A percentile compares a stretch with the other conserved stretches of the same genome.
These are phyloP conservation scores for Phytomonas sp. DNA, from an alignment of 208 protist species.

Conservation along the genomic window DNA sequence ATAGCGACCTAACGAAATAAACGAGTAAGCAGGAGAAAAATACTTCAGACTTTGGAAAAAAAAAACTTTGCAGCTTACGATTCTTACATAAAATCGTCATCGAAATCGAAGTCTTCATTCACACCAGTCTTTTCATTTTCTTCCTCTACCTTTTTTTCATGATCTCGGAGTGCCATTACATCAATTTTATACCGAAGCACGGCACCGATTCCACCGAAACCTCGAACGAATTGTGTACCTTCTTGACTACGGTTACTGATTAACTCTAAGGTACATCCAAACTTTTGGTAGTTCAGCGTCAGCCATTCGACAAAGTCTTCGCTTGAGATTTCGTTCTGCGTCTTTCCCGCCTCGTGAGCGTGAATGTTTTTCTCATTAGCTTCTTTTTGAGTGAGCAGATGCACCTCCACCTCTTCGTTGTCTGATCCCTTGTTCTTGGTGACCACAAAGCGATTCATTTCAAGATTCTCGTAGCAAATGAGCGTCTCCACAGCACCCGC, in stretches of 20 bases:
- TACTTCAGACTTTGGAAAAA: neutral
- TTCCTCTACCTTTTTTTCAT: slow-evolving; percentile 71
- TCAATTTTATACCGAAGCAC: slow-evolving; percentile 90
- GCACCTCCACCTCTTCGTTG: slow-evolving; percentile 51
- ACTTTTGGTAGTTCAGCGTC: slow-evolving; percentile 97
- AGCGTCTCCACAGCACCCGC: slow-evolving; percentile 97
- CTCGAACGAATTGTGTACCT: slow-evolving; percentile 96
- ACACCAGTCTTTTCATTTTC: slow-evolving; percentile 49
- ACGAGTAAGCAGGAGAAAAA: slow-evolving; percentile 6
- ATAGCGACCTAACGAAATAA: slow-evolving; percentile 12
- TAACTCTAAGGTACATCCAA: slow-evolving; percentile 94
- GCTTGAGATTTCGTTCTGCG: slow-evolving; percentile 85
- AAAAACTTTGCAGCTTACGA: neutral
- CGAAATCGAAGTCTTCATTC: slow-evolving; percentile 84
- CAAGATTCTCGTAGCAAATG: slow-evolving; percentile 98
- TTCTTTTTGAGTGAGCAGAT: slow-evolving; percentile 66
- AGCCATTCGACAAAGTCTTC: slow-evolving; percentile 98
- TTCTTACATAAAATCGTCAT: slow-evolving; percentile 87
- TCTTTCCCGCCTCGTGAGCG: slow-evolving; percentile 71
- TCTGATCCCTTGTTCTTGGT: slow-evolving; percentile 76
- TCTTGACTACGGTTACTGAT: slow-evolving; percentile 94
- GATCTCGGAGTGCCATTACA: slow-evolving; percentile 80
- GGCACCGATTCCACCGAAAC: slow-evolving; percentile 97
- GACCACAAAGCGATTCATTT: slow-evolving; percentile 86
- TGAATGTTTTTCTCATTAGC: slow-evolving; percentile 75